phyloP scores from a whole-genome alignment of 208 protist genomes.

The Trypanosoma cruzi region DNA sequence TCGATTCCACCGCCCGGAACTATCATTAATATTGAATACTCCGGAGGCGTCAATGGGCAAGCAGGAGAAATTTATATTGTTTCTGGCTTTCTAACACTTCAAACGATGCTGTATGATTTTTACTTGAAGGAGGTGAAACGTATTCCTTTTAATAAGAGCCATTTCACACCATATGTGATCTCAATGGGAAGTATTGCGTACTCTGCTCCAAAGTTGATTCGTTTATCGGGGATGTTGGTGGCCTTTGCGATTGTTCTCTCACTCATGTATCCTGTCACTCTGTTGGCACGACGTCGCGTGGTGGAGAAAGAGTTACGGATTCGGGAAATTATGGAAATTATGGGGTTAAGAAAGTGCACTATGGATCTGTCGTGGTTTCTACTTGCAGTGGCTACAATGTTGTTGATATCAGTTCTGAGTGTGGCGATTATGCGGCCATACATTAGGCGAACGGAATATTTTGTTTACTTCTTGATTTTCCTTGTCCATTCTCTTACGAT shows the following conservation, averaged over 20 bases:
- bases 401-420: constrained; percentile 22
- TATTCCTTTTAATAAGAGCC: background rate
- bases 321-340: constrained; percentile 45
- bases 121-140: constrained; percentile 41
- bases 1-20: constrained; percentile 39
- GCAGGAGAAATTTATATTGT: constrained; percentile 67
- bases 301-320: constrained; percentile 44
- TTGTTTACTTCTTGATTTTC: constrained; percentile 32
- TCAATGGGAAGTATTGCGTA: constrained; percentile 6
- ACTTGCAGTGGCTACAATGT: constrained; percentile 5
- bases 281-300: constrained; percentile 21
- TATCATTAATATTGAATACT: constrained; percentile 39
- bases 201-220: background rate
- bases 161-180: constrained; percentile 7
- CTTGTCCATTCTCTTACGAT: constrained; percentile 40
- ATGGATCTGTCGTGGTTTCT: constrained; percentile 42
- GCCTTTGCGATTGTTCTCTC: constrained; percentile 26
- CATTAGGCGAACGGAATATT: constrained; percentile 19
- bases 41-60: constrained; percentile 36
- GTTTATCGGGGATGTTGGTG: background rate
- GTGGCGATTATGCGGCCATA: constrained; percentile 21
- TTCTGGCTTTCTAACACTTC: constrained; percentile 76
- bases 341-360: constrained; percentile 28
- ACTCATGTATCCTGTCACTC: constrained; percentile 35
- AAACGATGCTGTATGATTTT: constrained; percentile 65